phyloP scores from a whole-genome alignment of 352 stramenopile genomes.

The Globisporangium heterothallicum region DNA sequence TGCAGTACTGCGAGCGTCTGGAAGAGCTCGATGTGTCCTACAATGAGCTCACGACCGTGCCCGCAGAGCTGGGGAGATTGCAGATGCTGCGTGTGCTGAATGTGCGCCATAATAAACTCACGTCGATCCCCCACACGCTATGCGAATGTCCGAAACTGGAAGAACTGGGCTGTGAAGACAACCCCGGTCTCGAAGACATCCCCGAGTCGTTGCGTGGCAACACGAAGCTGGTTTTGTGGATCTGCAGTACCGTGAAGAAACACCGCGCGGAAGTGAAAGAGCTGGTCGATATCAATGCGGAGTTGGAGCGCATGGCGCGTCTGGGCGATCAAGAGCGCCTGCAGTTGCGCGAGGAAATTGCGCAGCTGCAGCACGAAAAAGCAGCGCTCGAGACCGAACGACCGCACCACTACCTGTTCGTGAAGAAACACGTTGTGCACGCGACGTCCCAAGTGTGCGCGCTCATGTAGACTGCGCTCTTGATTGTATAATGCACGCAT shows the following conservation, averaged over 20 bases:
- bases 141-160: conserved; percentile 59
- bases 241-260: conserved; percentile 71
- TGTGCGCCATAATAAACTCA: conserved; percentile 71
- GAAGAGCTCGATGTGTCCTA: conserved; percentile 59
- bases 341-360: conserved; percentile 59
- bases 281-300: conserved; percentile 70
- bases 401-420: conserved; percentile 62
- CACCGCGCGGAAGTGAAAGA: conserved; percentile 55
- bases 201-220: conserved; percentile 62
- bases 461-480: conserved; percentile 69
- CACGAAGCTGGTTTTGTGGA: conserved; percentile 74
- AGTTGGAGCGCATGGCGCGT: conserved; percentile 67
- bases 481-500: too few species aligned
- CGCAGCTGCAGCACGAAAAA: conserved; percentile 57
- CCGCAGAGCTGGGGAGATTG: conserved; percentile 48
- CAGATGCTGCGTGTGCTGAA: conserved; percentile 54
- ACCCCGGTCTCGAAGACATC: conserved; percentile 51
- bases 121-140: conserved; percentile 53
- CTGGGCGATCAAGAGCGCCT: conserved; percentile 71
- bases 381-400: conserved; percentile 48
- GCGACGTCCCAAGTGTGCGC: conserved; percentile 54
- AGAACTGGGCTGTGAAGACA: conserved; percentile 51
- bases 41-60: conserved; percentile 55
- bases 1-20: conserved; percentile 69
- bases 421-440: conserved; percentile 55